Evolutionary conservation across 140 eudicot species (phyloP).

Genomic region (Oenanthe javanica): DNA sequence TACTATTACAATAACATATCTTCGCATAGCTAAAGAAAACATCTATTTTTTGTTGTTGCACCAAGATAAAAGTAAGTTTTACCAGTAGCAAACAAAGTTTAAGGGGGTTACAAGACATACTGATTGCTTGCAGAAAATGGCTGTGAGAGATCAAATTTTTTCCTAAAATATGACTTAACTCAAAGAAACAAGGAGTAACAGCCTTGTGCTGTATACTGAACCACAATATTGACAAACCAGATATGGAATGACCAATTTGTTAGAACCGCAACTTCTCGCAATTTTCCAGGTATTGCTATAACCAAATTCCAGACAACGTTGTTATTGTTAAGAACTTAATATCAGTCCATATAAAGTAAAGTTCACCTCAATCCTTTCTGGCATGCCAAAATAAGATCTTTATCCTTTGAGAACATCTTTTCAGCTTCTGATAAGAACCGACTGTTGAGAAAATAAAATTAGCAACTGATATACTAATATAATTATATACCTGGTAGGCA

Average conservation of each 20-base stretch:
- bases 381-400: conserved; percentile 93
- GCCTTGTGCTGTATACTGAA: background rate
- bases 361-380: conserved; percentile 90
- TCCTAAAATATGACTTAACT: background rate
- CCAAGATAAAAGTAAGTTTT: background rate
- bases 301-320: background rate
- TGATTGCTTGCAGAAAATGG: background rate
- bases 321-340: background rate
- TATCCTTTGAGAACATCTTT: conserved; percentile 63
- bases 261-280: background rate
- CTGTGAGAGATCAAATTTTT: background rate
- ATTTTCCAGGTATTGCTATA: background rate
- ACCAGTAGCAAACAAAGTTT: background rate
- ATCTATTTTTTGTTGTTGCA: background rate
- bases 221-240: background rate
- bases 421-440: conserved; percentile 56
- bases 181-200: background rate
- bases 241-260: too few relatives aligned
- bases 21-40: background rate
- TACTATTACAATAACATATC: background rate
- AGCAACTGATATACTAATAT: conserved; percentile 2
- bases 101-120: background rate
- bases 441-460: conserved; percentile 35
- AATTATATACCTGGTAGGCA: background rate
- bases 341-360: conserved; percentile 6